phyloP scores from a whole-genome alignment of 2,329 filamentous ascomycete species.

The Exophiala sp. region DNA sequence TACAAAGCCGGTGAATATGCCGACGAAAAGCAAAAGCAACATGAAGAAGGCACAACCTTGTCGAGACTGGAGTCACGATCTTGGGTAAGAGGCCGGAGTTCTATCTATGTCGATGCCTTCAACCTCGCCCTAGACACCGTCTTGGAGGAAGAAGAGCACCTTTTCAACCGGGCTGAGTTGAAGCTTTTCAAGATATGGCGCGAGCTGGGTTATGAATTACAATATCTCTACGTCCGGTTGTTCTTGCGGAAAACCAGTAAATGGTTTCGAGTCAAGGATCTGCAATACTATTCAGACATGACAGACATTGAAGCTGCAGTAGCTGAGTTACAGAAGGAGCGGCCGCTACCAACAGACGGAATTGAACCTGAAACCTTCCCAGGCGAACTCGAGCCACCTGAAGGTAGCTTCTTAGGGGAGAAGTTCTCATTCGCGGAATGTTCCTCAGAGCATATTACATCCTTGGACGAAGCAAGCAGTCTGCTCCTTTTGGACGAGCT shows the following conservation, averaged over 20 bases:
- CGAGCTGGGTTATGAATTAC: slow-evolving; percentile 72
- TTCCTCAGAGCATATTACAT: slow-evolving; percentile 69
- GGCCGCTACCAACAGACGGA: slow-evolving; percentile 51
- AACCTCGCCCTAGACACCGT: slow-evolving; percentile 89
- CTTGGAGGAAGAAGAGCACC: slow-evolving; percentile 77
- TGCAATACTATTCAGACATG: slow-evolving; percentile 82
- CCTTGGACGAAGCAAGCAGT: slow-evolving; percentile 77
- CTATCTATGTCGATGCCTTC: slow-evolving; percentile 96
- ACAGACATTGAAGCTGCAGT: slow-evolving; percentile 67
- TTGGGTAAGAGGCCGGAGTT: slow-evolving; percentile 76
- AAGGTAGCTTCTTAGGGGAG: slow-evolving; percentile 49
- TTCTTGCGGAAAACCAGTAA: slow-evolving; percentile 88
- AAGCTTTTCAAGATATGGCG: slow-evolving; percentile 75
- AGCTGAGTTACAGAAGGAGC: slow-evolving; percentile 57
- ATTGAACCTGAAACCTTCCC: slow-evolving; percentile 38
- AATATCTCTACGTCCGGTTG: slow-evolving; percentile 87
- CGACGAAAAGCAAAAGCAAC: background rate
- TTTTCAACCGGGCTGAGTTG: slow-evolving; percentile 78
- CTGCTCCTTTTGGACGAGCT: slow-evolving; percentile 84
- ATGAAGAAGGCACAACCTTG: slow-evolving; percentile 41
- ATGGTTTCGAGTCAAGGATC: slow-evolving; percentile 78
- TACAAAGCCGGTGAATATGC: slow-evolving; percentile 57
- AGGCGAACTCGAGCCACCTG: slow-evolving; percentile 48
- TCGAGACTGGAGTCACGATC: slow-evolving; percentile 54
- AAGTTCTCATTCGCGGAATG: slow-evolving; percentile 76